Base-by-base conservation (phyloP, 768 basidiomycete species). In the Tulasnella sp. region DNA sequence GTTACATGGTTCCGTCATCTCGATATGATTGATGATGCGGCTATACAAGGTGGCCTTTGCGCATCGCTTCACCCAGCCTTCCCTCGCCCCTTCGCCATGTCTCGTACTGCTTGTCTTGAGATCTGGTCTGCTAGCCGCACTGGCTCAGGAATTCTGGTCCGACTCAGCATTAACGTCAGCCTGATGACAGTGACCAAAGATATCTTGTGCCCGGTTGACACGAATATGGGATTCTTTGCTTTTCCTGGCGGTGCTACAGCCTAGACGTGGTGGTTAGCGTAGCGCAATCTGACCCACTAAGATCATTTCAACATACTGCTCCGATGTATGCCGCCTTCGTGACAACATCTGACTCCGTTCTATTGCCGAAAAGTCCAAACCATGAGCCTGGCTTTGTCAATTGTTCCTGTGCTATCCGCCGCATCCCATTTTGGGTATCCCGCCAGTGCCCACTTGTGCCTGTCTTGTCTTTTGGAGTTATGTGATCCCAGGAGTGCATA, bases 71-170 rank as follows among this genome's bases (percentile, higher is more conserved):
- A 7, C 15, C 34, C 15, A 7, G 15, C 34, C 15, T 24, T 24
- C 51, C 27, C 27, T 17, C 23, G 4, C 45, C 29, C 17, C 15
- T 19, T 21, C 4, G 54, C 8, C 15, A 51, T 27, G n/a, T 51
- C 42, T 15, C 51, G 50, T 3, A 61, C 51, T 2, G 52, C 59
- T 19, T 43, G 10, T 27, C 61, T 45, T 51, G 61, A 63, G 3
- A 65, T 34, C n/a, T 54, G 34, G 30, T 70, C 69, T 2, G 69
- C 69, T 43, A 48, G 50, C 44, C 68, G 50, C n/a, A 67, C 56
- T 9, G 69, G 68, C 43, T 69, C 68, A 1, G 68, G 67, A 3
- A 70, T 60, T n/a, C 64, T 63, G 4, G 56, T 53, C 5, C 45
- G 43, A 4, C 26, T 52, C 3, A 58, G 53, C 2, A 63, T 61